Evolutionary conservation across 345 rosid species (phyloP).

Genomic region (Angophora floribunda): DNA sequence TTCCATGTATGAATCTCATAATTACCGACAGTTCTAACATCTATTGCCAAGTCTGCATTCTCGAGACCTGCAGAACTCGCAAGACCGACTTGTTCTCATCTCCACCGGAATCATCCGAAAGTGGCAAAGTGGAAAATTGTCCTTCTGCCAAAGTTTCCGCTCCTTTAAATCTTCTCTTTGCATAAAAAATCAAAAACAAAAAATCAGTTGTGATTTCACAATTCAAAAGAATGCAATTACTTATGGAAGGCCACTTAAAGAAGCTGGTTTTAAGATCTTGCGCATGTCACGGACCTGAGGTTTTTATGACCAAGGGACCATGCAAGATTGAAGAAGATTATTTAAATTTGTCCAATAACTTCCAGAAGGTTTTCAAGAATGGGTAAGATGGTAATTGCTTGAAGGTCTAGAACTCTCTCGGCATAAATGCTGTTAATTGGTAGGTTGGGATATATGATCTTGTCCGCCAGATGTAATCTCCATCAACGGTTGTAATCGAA

Average conservation of each 20-base stretch:
- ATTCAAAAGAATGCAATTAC: conserved; percentile 54
- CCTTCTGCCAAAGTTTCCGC: conserved; percentile 50
- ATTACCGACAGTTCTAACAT: too few relatives aligned
- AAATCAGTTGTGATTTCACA: conserved; percentile 73
- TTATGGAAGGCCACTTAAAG: conserved; percentile 49
- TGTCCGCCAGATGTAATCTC: too few relatives aligned
- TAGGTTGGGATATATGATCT: too few relatives aligned
- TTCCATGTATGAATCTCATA: too few relatives aligned
- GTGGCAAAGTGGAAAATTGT: conserved; percentile 1
- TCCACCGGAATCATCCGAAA: conserved; percentile 33
- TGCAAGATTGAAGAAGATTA: too few relatives aligned
- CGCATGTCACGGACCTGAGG: conserved; percentile 70
- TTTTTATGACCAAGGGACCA: too few relatives aligned
- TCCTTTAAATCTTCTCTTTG: conserved; percentile 40
- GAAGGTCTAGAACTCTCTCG: too few relatives aligned
- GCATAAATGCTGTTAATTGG: too few relatives aligned
- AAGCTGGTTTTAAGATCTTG: conserved; percentile 59
- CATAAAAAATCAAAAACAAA: conserved; percentile 13
- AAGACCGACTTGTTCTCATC: conserved; percentile 64
- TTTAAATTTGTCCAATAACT: too few relatives aligned
- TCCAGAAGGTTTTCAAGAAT: too few relatives aligned
- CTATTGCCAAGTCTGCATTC: conserved; percentile 50
- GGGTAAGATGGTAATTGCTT: too few relatives aligned
- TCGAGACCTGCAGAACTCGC: conserved; percentile 29
- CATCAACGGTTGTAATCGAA: too few relatives aligned